Evolutionary conservation across 2,329 filamentous ascomycete genomes (phyloP).

Genomic region (Fusarium tupiense): DNA sequence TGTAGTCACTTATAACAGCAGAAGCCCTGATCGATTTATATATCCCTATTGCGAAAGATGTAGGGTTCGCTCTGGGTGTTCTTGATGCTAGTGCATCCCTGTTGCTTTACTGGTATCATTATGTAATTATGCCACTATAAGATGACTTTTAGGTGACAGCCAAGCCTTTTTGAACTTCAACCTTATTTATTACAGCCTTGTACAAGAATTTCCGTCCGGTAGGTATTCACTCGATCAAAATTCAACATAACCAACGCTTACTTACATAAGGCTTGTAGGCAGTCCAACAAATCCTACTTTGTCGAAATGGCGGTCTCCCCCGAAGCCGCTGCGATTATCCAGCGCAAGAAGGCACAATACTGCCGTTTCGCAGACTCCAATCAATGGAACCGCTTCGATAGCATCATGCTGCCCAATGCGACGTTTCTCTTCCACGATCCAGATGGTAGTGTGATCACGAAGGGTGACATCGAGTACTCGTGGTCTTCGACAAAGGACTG

Average conservation of each 20-base stretch:
- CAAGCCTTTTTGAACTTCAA: background rate
- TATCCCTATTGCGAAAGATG: too few relatives aligned
- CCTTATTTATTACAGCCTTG: too few relatives aligned
- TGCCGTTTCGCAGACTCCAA: constrained; percentile 21
- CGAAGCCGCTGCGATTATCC: constrained; percentile 7
- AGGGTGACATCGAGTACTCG: background rate
- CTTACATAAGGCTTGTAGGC: background rate
- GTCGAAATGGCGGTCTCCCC: background rate
- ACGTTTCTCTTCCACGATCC: background rate
- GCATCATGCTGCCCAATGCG: constrained; percentile 13
- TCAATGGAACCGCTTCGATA: constrained; percentile 18
- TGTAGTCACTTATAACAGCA: too few relatives aligned
- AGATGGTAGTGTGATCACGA: background rate
- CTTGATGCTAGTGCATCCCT: background rate
- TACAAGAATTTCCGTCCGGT: rapidly evolving
- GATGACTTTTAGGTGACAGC: background rate
- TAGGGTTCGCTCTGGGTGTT: rapidly evolving
- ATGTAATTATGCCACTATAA: background rate
- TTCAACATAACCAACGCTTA: rapidly evolving
- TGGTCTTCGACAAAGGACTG: background rate
- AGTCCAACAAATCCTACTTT: background rate
- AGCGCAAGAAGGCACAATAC: constrained; percentile 27
- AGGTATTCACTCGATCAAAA: rapidly evolving
- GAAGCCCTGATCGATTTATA: too few relatives aligned
- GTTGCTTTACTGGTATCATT: rapidly evolving